Conservation (phyloP, 495 filamentous ascomycete species). For the Chaetomium tenue region DNA sequence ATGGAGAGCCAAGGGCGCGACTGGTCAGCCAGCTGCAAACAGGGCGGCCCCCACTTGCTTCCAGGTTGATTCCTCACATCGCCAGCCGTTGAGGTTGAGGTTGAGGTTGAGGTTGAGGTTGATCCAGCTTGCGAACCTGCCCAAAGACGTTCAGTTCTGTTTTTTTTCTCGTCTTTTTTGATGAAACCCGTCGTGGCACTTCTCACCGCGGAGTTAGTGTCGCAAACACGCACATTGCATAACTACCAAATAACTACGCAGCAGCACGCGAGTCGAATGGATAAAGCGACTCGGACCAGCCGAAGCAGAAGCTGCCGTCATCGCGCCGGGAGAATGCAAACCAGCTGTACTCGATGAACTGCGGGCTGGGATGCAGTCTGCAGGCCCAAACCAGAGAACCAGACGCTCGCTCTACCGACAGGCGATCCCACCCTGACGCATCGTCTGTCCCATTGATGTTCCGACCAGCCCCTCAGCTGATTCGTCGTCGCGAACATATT, state of each 20-base stretch:
- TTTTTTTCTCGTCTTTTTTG: background rate
- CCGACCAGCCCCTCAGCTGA: constrained; percentile 32
- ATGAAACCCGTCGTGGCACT: background rate
- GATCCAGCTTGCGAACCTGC: background rate
- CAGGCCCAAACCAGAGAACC: constrained; percentile 20
- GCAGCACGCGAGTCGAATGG: background rate
- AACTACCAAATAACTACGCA: background rate
- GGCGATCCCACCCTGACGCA: constrained; percentile 26
- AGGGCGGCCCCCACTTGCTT: background rate
- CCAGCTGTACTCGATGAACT: constrained; percentile 14
- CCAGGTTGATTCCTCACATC: background rate
- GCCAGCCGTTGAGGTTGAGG: too few species aligned
- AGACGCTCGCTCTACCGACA: constrained; percentile 34
- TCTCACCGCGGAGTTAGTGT: background rate
- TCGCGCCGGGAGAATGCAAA: background rate
- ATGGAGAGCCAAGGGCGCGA: background rate
- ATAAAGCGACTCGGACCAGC: background rate
- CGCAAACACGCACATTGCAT: background rate
- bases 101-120: too few species aligned
- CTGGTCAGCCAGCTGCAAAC: constrained; percentile 9
- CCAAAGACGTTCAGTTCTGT: background rate
- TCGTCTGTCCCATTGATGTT: constrained; percentile 22
- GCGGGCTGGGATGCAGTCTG: constrained; percentile 9
- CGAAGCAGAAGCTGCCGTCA: background rate
- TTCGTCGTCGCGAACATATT: constrained; percentile 27